Evolutionary conservation across 2,329 filamentous ascomycete species (phyloP).

Genomic region (Epichloe sylvatica): DNA sequence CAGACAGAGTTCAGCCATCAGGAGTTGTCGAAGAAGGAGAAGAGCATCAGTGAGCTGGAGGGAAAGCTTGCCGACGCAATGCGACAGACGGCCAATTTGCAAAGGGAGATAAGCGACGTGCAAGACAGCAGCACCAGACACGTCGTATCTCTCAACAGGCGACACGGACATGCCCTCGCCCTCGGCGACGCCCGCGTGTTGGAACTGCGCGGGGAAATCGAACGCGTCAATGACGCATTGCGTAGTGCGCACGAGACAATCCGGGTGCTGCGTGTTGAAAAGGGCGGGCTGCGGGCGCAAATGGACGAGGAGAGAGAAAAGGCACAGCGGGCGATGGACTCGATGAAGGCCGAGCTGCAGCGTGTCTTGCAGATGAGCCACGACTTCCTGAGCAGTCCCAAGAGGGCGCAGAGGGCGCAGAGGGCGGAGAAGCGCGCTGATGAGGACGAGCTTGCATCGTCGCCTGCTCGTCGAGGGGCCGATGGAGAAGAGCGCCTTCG

Average conservation of each 20-base stretch:
- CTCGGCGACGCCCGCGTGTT: conserved; percentile 35
- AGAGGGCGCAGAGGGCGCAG: conserved; percentile 7
- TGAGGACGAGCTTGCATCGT: conserved; percentile 6
- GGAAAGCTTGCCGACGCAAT: conserved; percentile 27
- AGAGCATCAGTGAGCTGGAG: conserved; percentile 29
- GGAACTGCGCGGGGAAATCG: conserved; percentile 36
- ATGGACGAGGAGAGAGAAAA: conserved; percentile 25
- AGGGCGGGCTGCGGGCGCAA: conserved; percentile 22
- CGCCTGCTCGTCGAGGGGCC: conserved; percentile 7
- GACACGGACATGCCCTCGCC: conserved; percentile 34
- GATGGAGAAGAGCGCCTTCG: conserved; percentile 3
- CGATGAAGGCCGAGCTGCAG: conserved; percentile 38
- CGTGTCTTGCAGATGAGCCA: conserved; percentile 32
- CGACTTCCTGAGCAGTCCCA: conserved; percentile 25
- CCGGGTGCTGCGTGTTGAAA: conserved; percentile 31
- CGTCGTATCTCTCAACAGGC: conserved; percentile 22
- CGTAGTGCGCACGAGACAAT: conserved; percentile 33
- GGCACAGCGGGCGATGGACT: conserved; percentile 31
- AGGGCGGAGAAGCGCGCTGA: conserved; percentile 4
- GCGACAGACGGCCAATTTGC: conserved; percentile 24
- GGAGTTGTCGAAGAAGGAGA: conserved; percentile 24
- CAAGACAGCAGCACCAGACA: conserved; percentile 21
- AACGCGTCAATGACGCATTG: conserved; percentile 31
- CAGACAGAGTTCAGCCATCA: conserved; percentile 21
- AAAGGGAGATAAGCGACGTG: conserved; percentile 23